These are phyloP conservation scores for Elaeis oleifera DNA, from an alignment of 202 grass and related monocot species.

Conservation along the genomic window DNA sequence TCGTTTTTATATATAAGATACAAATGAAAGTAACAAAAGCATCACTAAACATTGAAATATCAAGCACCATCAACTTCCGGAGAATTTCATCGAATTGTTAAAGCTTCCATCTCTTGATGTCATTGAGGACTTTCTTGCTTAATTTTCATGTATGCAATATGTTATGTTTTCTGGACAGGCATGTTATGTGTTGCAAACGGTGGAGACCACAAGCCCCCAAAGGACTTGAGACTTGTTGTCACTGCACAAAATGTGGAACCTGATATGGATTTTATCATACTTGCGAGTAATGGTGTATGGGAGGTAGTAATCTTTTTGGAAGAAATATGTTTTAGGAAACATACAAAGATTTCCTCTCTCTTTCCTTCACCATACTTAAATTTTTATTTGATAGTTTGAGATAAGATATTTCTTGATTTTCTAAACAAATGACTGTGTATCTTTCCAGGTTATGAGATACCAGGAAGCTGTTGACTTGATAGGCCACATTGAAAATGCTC, in stretches of 20 bases:
- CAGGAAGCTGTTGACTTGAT: conserved; percentile 26
- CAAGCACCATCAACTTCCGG: too few species aligned
- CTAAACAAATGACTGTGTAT: background rate
- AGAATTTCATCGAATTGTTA: too few species aligned
- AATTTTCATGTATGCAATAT: too few species aligned
- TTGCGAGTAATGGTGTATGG: conserved; percentile 27
- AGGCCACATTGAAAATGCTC: conserved; percentile 25
- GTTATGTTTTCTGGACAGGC: too few species aligned
- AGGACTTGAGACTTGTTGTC: conserved; percentile 13
- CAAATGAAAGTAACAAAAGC: too few species aligned
- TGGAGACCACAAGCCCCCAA: conserved; percentile 6
- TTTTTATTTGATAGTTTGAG: background rate
- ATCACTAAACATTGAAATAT: too few species aligned
- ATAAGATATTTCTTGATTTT: background rate
- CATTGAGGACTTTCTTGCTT: too few species aligned
- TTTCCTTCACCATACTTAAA: too few species aligned
- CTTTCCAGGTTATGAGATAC: conserved; percentile 15
- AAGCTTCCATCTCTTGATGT: too few species aligned
- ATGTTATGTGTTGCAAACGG: conserved; percentile 6
- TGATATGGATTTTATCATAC: conserved; percentile 26
- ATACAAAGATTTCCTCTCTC: too few species aligned
- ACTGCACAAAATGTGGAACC: conserved; percentile 16
- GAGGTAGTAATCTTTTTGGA: conserved; percentile 9
- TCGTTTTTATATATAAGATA: too few species aligned
- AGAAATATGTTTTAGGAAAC: too few species aligned